A percentile compares a stretch with the other conserved stretches of the same genome.
Evolutionary conservation across 1,284 basidiomycete genomes (phyloP).

Genomic region (Mycosarcoma maydis): DNA sequence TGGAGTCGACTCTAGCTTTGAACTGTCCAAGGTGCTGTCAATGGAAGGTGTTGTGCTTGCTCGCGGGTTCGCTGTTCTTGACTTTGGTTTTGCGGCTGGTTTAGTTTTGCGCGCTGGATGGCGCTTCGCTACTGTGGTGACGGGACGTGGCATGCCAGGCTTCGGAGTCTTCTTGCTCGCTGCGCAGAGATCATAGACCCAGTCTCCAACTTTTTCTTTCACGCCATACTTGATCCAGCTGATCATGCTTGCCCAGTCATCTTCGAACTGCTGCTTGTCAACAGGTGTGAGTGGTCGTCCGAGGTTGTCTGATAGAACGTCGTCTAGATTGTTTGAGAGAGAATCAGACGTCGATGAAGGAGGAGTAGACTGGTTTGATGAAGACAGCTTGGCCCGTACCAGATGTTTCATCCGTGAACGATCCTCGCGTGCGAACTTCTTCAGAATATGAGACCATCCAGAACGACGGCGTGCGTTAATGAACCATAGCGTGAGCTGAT

Average conservation of each 20-base stretch:
- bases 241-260: constrained; percentile 46
- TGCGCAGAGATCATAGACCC: constrained; percentile 45
- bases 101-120: constrained; percentile 18
- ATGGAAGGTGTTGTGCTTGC: constrained; percentile 16
- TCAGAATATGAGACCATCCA: constrained; percentile 59
- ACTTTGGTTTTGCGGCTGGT: constrained; percentile 1
- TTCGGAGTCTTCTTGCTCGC: constrained; percentile 27
- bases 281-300: constrained; percentile 8
- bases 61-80: constrained; percentile 11
- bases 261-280: constrained; percentile 30
- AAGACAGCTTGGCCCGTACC: constrained; percentile 30
- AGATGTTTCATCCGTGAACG: constrained; percentile 22
- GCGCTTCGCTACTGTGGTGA: constrained; percentile 26
- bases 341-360: not conserved
- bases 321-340: constrained; percentile 8
- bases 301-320: constrained; percentile 23
- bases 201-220: constrained; percentile 54
- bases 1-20: constrained; percentile 18
- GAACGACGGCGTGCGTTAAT: constrained; percentile 64
- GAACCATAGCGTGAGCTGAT: constrained; percentile 62
- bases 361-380: not conserved
- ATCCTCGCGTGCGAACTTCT: constrained; percentile 47
- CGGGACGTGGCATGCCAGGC: constrained; percentile 6
- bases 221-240: constrained; percentile 51
- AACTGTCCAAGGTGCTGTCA: not conserved